Evolutionary conservation across 768 basidiomycete species (phyloP), one percentile per base, ranked within the genome.

Genomic region (Leccinum disarticulatum): DNA sequence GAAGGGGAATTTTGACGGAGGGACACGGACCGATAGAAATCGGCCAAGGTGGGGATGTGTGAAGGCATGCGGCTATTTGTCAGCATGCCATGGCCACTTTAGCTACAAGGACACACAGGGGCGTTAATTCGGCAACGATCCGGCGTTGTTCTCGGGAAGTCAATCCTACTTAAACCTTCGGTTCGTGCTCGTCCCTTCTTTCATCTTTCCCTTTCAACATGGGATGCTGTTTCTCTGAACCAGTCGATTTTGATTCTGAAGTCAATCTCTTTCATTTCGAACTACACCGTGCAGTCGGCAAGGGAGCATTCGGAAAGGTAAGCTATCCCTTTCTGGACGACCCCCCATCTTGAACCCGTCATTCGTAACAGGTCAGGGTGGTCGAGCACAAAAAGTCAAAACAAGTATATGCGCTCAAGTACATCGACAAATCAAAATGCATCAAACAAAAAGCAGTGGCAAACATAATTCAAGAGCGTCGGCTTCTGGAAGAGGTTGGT

Each of bases 231-330:
- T 80, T 84, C 69, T 85, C 86, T 75, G 81, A 91, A 76, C 90
- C 90, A 22, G 83, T 95, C 65, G 92, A 95, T 78, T 92, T 91
- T 73, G 87, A 91, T 63, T 80, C 82, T 51, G 91, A 94, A 63
- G 83, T 87, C 74, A 92, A 86, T 71, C 87, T 99, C 52, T 98
- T 90, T 77, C 96, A 98, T 77, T 99, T 98, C 70, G 92, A 96
- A 72, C 88, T 99, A 51, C 88, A 97, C 71, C 85, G 95, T 52
- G 93, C 91, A 22, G 93, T 98, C 14, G 97, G 97, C 47, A 97
- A 94, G 74, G 96, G 97, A 49, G 94, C 96, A 27, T 99, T 98
- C 79, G 96, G 96, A 73, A 98, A 98, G 87, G 95, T 95, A 57
- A 48, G 61, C 73, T 51, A 31, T 33, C 30, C 43, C 28, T 33